Evolutionary conservation across 2,329 filamentous ascomycete genomes (phyloP), one percentile per base, ranked within the genome.

Genomic region (Hymenoscyphus linearis): DNA sequence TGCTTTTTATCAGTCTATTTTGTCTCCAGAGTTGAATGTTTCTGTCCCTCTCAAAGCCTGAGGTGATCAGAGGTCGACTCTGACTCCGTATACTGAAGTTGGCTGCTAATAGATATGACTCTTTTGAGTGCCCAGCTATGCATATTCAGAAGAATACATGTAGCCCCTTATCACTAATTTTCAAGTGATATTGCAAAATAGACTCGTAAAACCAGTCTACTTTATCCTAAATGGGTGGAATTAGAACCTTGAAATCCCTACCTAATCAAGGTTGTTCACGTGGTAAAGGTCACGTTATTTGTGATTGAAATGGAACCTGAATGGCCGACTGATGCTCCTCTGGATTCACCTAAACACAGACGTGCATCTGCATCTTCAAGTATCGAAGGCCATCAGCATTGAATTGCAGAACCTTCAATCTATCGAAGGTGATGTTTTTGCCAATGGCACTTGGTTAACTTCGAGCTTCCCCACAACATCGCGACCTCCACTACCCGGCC

Each of bases 371-470:
- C 16, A 22, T 64, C 56, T 64, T 37, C 14, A 61, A 56, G 35
- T 53, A 58, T 62, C 58, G 44, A 34, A 52, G 44, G 31, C 44
- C 59, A 57, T 53, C 54, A 53, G 53, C 40, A 52, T 60, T 64
- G 4, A 40, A 31, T 52, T n/a, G 25, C 35, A 27, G 34, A 18
- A 50, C 44, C 5, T 35, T 53, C 44, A 25, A 37, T 27, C 34
- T 40, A 55, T 60, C 40, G 52, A 60, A 55, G 40, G 27, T 14
- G 35, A 44, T 18, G 44, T 57, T 60, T 56, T 10, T 34, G 56
- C 26, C 60, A 60, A 60, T 64, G 59, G 58, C 58, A 57, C 16
- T 52, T 61, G 44, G 53, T 64, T 66, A 60, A 65, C 22, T 52
- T 35, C 57, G 52, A 55, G 31, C 62, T 58, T 52, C 54, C 52